Evolutionary conservation across 148 eudicot species (phyloP).

Genomic region (Polygonum maritimum): DNA sequence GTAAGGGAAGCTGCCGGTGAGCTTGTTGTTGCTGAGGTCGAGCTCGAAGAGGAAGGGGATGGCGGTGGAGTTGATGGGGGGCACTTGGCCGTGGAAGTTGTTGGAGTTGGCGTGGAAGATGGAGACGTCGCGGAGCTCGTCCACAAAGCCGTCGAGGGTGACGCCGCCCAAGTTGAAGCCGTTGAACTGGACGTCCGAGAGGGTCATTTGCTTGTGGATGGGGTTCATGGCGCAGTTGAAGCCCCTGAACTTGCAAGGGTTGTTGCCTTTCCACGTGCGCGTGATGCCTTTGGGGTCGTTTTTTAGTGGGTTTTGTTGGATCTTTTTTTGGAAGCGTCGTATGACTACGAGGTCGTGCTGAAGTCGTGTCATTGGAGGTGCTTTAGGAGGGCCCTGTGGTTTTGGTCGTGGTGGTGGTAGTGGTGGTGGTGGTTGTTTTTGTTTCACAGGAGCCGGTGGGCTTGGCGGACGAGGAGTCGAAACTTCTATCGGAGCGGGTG

Average conservation of each 20-base stretch:
- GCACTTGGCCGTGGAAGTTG: conserved; percentile 71
- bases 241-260: background rate
- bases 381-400: background rate
- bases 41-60: conserved; percentile 48
- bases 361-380: background rate
- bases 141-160: background rate
- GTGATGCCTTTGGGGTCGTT: background rate
- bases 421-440: background rate
- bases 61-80: conserved; percentile 25
- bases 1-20: conserved; percentile 56
- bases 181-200: conserved; percentile 8
- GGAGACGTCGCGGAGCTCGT: conserved; percentile 50
- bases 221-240: background rate
- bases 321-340: background rate
- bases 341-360: background rate
- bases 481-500: background rate
- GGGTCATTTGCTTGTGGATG: background rate
- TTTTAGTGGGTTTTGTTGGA: background rate
- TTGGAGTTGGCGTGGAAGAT: conserved; percentile 86
- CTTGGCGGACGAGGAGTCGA: background rate
- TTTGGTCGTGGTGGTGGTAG: background rate
- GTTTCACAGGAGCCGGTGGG: too few species aligned
- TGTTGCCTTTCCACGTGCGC: background rate
- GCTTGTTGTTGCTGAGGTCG: conserved; percentile 80
- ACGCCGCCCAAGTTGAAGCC: background rate